These are phyloP conservation scores for Coemansia sp. DNA, from an alignment of 192 early-diverging fungal genomes.

Conservation along the genomic window DNA sequence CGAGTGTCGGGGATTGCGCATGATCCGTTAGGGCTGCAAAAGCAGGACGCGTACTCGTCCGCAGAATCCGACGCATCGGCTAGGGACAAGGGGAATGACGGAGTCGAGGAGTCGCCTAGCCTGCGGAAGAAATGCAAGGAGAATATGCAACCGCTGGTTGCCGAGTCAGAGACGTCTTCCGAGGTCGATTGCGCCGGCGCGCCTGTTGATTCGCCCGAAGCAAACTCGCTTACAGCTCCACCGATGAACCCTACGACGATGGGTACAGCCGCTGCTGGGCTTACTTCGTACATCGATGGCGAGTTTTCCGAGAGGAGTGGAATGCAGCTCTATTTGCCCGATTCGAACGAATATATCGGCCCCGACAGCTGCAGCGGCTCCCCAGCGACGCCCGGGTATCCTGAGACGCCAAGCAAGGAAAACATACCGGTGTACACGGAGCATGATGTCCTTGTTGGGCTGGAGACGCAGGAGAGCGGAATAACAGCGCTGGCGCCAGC, in stretches of 20 bases:
- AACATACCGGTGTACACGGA: conserved; percentile 47
- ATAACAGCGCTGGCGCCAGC: not conserved
- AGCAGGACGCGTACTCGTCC: conserved; percentile 9
- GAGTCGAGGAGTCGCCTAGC: not conserved
- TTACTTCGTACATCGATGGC: conserved; percentile 12
- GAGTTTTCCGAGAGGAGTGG: not conserved
- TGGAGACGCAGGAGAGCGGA: not conserved
- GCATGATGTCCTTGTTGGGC: conserved; percentile 9
- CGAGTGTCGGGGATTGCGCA: conserved; percentile 50
- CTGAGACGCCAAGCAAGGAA: conserved; percentile 55
- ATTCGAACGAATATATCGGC: conserved; percentile 22
- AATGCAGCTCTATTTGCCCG: conserved; percentile 39
- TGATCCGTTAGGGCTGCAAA: conserved; percentile 25
- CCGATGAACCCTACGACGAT: conserved; percentile 54
- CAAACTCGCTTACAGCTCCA: conserved; percentile 48
- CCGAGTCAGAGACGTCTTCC: not conserved
- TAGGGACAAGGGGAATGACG: conserved; percentile 5
- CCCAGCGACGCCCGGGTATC: conserved; percentile 26
- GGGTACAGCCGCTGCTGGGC: conserved; percentile 3
- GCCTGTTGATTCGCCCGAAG: conserved; percentile 23
- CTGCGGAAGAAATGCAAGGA: not conserved
- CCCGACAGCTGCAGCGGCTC: conserved; percentile 37
- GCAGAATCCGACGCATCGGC: not conserved
- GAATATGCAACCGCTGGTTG: not conserved
- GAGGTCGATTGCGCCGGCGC: conserved; percentile 23